Base-by-base conservation (phyloP, 257 asterid species). In the Petrea volubilis region DNA sequence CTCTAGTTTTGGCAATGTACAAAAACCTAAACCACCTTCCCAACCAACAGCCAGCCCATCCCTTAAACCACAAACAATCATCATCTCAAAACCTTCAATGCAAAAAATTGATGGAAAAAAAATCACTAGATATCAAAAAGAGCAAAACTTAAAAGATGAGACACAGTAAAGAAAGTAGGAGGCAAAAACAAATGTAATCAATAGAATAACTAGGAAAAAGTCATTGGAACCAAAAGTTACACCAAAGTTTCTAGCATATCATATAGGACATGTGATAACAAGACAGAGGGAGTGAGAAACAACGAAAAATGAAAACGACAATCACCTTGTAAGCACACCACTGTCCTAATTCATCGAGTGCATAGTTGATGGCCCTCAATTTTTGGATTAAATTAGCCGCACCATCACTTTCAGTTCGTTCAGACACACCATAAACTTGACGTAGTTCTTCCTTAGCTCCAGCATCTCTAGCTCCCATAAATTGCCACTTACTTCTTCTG, bases 401-500 rank as follows among this genome's bases (percentile, higher is more conserved):
- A 67, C 99, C 99, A 40, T 95, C 99, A 84, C 97, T 90, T 87
- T 95, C 99, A 23, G 98, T 92, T 73, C 99, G 87, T 81, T 95
- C 99, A 78, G 99, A 92, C 52, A 95, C 97, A 79, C 99, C 99
- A 81, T 95, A 95, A 38, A 92, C 95, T 77, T 91, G 99, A 57
- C 96, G 95, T 70, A 92, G 71, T 85, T 86, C 98, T 60, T 87
- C 98, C 88, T 87, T 95, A 56, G 91, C 88, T 59, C 99, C 99
- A 82, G 99, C 98, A 88, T 95, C 99, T 76, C 99, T 83, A 52
- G 99, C 99, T 65, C 99, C 99, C 99, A 95, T 91, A 76, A 91
- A 95, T 60, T 95, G 99, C 99, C 99, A 95, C 82, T 95, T 95
- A 76, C 98, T 95, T 87, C 86, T 90, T 80, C 96, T 82, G 77